Evolutionary conservation across 345 rosid species (phyloP), one percentile per base, ranked within the genome.

Genomic region (Salix suchowensis): DNA sequence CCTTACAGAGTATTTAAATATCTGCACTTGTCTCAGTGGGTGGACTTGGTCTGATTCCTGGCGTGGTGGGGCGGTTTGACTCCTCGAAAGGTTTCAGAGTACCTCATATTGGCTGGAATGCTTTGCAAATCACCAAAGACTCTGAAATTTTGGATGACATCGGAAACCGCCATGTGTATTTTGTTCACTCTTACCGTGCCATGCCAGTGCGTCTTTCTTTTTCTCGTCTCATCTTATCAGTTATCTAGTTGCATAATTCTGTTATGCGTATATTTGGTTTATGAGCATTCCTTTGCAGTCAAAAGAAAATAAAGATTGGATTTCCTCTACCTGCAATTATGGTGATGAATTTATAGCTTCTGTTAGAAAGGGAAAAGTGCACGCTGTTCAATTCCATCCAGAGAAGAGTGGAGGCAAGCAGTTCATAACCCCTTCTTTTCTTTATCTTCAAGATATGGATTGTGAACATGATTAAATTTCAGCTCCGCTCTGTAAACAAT

Each of bases 91-190:
- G 94, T 77, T 83, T 92, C 71, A 85, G 80, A 84, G 94, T 94
- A 24, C 97, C 99, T 28, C 99, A 96, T 78, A 96, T 92, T 80
- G 99, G 98, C n/a, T 94, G 99, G 99, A 91, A 96, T 82, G 92
- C 97, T 46, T 88, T 96, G 92, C 91, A 91, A 83, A 80, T 92
- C 78, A 72, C 82, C 18, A 86, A 92, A 66, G 94, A 86, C 75
- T 85, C 91, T 67, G 87, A 87, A 61, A 92, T 96, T 85, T 83
- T 96, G 88, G 95, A 92, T 79, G 98, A 96, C 69, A 81, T 96
- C 70, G 91, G 91, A 80, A 84, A 86, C 71, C 90, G 39, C 76
- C 99, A 96, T 82, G 93, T 96, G 67, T 96, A 94, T 86, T 96
- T 96, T 87, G 98, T 94, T 74, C 99, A 96, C 87, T 96, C 98